Percentiles rank a stretch among this genome's conserved stretches.
Conservation (phyloP, 2,329 filamentous ascomycete genomes). For the Emmonsiellopsis sp. region DNA sequence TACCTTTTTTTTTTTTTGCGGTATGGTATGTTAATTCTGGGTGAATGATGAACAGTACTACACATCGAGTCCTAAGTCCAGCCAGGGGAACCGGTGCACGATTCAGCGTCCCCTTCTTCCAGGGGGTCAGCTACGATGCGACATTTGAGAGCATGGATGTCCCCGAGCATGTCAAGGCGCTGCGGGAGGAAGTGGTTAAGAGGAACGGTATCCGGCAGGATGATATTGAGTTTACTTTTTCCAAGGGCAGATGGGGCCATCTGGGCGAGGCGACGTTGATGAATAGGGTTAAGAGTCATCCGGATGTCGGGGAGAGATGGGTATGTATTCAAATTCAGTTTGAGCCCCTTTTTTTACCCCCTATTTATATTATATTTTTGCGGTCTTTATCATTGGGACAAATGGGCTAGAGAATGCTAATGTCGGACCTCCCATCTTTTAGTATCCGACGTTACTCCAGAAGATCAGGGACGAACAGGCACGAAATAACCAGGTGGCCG, state of each 20-base stretch:
- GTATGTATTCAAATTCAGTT: conserved; percentile 16
- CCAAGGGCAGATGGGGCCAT: conserved; percentile 55
- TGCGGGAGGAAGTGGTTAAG: conserved; percentile 51
- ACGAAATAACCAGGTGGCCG: conserved; percentile 10
- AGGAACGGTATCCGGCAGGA: conserved; percentile 50
- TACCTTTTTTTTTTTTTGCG: background rate
- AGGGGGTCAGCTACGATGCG: conserved; percentile 70
- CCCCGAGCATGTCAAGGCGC: conserved; percentile 53
- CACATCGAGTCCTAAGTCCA: conserved; percentile 73
- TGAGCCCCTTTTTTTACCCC: background rate
- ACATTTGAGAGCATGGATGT: conserved; percentile 68
- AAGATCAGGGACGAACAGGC: conserved; percentile 52
- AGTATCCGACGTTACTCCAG: conserved; percentile 51
- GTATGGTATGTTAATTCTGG: background rate
- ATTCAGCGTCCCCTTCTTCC: conserved; percentile 80
- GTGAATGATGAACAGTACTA: conserved; percentile 45
- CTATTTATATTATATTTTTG: background rate
- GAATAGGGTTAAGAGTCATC: conserved; percentile 79
- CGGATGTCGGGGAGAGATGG: conserved; percentile 74
- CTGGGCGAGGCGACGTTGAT: conserved; percentile 75
- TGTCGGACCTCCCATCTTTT: background rate
- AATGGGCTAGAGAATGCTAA: background rate
- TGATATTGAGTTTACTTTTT: conserved; percentile 81
- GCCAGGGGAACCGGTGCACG: conserved; percentile 58
- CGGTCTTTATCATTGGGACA: too few relatives aligned